phyloP scores from a whole-genome alignment of 495 filamentous ascomycete genomes.

The Xylaria sp. region DNA sequence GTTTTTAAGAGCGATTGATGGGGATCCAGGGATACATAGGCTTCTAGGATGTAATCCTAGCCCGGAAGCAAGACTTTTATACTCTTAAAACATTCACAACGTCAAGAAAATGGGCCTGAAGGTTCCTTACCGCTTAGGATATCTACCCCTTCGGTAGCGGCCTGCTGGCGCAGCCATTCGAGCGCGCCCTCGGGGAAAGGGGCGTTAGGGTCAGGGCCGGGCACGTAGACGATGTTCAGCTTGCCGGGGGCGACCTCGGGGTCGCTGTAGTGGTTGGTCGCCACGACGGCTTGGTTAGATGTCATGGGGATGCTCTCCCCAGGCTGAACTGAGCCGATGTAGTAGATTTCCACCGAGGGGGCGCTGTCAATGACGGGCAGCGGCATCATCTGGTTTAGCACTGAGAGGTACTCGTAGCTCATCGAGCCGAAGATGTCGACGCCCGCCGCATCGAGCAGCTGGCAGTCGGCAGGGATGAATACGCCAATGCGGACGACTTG shows the following conservation, averaged over 20 bases:
- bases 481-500: slow-evolving; percentile 38
- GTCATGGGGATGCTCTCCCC: slow-evolving; percentile 45
- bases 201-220: slow-evolving; percentile 55
- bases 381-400: slow-evolving; percentile 41
- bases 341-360: slow-evolving; percentile 50
- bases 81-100: not conserved
- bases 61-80: not conserved
- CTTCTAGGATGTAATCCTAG: not conserved
- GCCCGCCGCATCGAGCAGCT: slow-evolving; percentile 58
- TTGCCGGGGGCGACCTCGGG: slow-evolving; percentile 55
- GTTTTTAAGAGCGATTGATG: not conserved
- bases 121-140: slow-evolving; percentile 47
- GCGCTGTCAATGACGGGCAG: slow-evolving; percentile 46
- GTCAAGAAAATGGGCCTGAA: too few relatives aligned
- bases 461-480: slow-evolving; percentile 50
- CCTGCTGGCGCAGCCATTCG: slow-evolving; percentile 56
- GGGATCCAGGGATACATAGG: not conserved
- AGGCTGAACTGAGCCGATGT: slow-evolving; percentile 48
- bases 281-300: slow-evolving; percentile 38
- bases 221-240: slow-evolving; percentile 60
- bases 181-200: slow-evolving; percentile 44
- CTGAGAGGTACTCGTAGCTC: slow-evolving; percentile 51
- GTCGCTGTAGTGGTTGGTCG: slow-evolving; percentile 52
- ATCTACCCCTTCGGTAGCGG: slow-evolving; percentile 43
- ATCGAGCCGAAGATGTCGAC: slow-evolving; percentile 57